Evolutionary conservation across 306 rosid species (phyloP).

Genomic region (Castanospermum australe): DNA sequence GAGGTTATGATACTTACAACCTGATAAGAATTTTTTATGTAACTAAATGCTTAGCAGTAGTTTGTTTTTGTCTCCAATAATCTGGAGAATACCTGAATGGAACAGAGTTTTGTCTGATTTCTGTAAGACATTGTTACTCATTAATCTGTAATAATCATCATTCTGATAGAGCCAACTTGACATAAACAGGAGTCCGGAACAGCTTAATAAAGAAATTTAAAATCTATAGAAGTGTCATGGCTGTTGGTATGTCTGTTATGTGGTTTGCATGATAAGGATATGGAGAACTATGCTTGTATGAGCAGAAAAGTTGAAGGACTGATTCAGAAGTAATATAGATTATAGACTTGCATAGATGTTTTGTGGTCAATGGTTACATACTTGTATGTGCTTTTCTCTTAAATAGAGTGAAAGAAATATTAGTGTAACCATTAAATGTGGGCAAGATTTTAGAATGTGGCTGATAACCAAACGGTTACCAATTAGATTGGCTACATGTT

Average conservation of each 20-base stretch:
- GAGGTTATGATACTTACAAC: neutral
- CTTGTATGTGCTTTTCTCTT: neutral
- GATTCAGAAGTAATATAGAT: neutral
- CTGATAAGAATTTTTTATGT: neutral
- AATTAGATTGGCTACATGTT: neutral
- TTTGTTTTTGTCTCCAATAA: constrained; percentile 8
- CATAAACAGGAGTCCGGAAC: constrained; percentile 2
- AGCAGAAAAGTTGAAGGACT: neutral
- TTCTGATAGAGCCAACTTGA: neutral
- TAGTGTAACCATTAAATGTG: neutral
- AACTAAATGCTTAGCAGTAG: neutral
- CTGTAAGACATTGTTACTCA: neutral
- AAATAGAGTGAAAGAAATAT: neutral
- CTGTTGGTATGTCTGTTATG: neutral
- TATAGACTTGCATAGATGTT: neutral
- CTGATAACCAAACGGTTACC: neutral
- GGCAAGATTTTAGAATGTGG: neutral
- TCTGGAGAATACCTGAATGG: neutral
- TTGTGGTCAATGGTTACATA: neutral
- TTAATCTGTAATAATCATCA: neutral
- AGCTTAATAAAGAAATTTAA: neutral
- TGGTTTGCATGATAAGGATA: neutral
- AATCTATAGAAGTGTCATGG: neutral
- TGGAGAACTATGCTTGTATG: neutral
- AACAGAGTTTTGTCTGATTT: constrained; percentile 15